Conservation (phyloP, 257 asterid genomes). For the Nicotiana noctiflora region DNA sequence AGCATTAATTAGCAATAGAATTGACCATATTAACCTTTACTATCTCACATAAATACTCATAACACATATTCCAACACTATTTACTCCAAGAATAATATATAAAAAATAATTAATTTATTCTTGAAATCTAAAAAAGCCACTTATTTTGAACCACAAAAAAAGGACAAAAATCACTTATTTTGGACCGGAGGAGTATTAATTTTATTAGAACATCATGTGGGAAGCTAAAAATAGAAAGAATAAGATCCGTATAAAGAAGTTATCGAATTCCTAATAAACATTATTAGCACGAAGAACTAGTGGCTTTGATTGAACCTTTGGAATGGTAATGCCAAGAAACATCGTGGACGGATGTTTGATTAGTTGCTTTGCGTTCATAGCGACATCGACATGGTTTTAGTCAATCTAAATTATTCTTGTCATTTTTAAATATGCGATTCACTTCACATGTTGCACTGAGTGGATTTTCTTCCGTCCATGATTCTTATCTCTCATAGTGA, state of each 20-base stretch:
- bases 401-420: background rate
- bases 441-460: conserved; percentile 6
- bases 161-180: too few species aligned
- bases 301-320: conserved; percentile 22
- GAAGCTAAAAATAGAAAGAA: background rate
- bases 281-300: background rate
- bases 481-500: background rate
- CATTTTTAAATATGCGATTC: background rate
- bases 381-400: background rate
- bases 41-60: too few species aligned
- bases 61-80: too few species aligned
- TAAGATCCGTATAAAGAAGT: background rate
- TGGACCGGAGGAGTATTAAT: too few species aligned
- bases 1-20: too few species aligned
- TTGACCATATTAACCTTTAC: too few species aligned
- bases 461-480: conserved; percentile 7
- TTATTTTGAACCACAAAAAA: too few species aligned
- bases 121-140: too few species aligned
- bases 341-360: conserved; percentile 31
- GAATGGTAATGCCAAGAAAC: conserved; percentile 31
- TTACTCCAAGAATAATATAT: too few species aligned
- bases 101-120: too few species aligned
- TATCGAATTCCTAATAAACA: background rate
- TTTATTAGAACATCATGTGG: too few species aligned
- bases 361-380: background rate